Evolutionary conservation across 1,284 basidiomycete genomes (phyloP), one percentile per base, ranked within the genome.

Genomic region (Trichosporon asahii): DNA sequence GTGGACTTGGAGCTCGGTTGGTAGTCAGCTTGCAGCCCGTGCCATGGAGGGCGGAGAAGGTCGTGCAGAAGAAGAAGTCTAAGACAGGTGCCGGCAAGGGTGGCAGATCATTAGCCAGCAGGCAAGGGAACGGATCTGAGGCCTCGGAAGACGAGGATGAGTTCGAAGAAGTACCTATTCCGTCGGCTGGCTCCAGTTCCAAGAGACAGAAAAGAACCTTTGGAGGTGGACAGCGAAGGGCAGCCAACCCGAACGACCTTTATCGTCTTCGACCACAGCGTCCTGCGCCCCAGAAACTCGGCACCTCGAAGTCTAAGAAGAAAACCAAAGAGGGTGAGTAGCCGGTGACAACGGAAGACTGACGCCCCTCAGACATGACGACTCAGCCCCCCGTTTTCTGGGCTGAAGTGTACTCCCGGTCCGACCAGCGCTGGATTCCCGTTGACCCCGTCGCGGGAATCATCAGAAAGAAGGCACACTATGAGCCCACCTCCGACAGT

Each of bases 371-470:
- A 82, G 83, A 82, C 69, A 74, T 84, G 31, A 74, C 75, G 0
- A 68, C 76, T 2, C 79, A 83, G n/a, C 91, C 95, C 1, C 97
- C 96, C 0, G 90, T 96, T 2, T 94, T 95, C 82, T 99, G 96
- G 97, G 94, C 93, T 0, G 97, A 99, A 82, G 93, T 98, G 0
- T 99, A 95, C 83, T 95, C 93, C 31, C 90, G 93, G 21, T 90
- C 95, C 0, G 95, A 98, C 83, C 90, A 89, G 61, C 89, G 90
- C 53, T 99, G 96, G 96, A 86, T 98, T 21, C 91, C 94, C 0
- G 90, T 98, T 55, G 97, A 99, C 81, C 93, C 94, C 3, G 87
- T 95, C 31, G 89, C 91, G 12, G 89, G 87, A 53, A 87, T 90
- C 66, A 89, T 95, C 71, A 90, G 94, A 76, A 92, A 91, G 77